Base-by-base conservation (phyloP, 176 grass and related monocot genomes). In the Oryza australiensis region DNA sequence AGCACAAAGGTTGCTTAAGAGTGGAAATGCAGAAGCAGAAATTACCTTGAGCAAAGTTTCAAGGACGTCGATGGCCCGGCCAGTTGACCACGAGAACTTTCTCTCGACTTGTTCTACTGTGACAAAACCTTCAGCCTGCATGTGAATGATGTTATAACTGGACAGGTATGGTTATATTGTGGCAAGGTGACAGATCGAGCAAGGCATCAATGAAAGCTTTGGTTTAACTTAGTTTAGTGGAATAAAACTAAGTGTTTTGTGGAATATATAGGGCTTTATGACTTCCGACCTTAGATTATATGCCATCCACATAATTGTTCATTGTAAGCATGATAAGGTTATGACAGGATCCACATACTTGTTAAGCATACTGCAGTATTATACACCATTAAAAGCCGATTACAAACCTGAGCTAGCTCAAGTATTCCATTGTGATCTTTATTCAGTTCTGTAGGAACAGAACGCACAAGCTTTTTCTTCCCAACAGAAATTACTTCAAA, bases 401-500 rank as follows among this genome's bases (percentile, higher is more conserved):
- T 60, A 82, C 86, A 88, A 80, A 98, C 96, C 91, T 98, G 96
- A 79, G 96, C 96, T 79, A 95, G 83, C 83, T 94, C 90, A 87
- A 98, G 87, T 85, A 95, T 98, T 76, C 92, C 96, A 87, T 91
- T 98, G 79, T 95, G 96, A 79, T 98, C 93, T 89, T 79, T 98
- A 88, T 98, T 98, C 74, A 98, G 82, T 76, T 98, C 96, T 1
- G 96, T 95, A 82, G 93, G 93, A 78, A 98, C 93, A 2, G 96
- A 98, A 23, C 93, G 88, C 15, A 98, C 90, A 82, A 98, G 89
- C 51, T 91, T 98, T 63, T 88, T 98, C 82, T 88, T 93, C 62
- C 90, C 90, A 85, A 98, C 85, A 84, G 87, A 83, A 83, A 98
- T 91, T 66, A 98, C 93, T 98, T 95, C 96, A 95, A 98, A 98